These are phyloP conservation scores for Mrakiaceae sp. DNA, from an alignment of 1,284 basidiomycete genomes.

Conservation along the genomic window DNA sequence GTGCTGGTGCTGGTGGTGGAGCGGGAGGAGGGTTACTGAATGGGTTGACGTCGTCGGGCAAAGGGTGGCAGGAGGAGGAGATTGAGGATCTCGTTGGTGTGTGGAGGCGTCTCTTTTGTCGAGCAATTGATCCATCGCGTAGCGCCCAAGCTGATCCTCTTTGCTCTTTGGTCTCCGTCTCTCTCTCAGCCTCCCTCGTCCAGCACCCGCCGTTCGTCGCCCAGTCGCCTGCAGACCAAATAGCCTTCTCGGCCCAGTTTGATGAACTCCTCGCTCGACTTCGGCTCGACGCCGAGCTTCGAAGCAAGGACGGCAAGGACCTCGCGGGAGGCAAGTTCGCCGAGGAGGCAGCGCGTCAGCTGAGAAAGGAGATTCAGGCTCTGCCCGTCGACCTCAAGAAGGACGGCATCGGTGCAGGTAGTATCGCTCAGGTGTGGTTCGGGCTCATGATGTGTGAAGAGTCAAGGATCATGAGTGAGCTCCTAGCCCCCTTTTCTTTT, in stretches of 20 bases:
- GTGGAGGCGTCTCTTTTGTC: neutral
- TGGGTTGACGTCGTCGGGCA: neutral
- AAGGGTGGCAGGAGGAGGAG: neutral
- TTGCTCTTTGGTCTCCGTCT: neutral
- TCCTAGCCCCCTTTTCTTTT: neutral
- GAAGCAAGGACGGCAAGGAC: neutral
- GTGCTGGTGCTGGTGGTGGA: neutral
- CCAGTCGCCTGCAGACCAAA: conserved; percentile 7
- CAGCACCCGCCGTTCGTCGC: conserved; percentile 4
- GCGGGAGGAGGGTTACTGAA: neutral
- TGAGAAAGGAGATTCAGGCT: conserved; percentile 6
- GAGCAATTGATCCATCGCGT: neutral
- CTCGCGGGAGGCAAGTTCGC: neutral
- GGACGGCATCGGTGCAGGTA: neutral
- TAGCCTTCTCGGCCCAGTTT: neutral
- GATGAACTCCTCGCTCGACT: conserved; percentile 5
- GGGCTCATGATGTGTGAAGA: conserved; percentile 10
- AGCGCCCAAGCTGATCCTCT: neutral
- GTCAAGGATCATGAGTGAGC: conserved; percentile 5
- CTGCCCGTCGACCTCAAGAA: conserved; percentile 8
- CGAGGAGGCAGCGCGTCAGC: neutral
- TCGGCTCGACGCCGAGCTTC: neutral
- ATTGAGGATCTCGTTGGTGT: conserved; percentile 3
- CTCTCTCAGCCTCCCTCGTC: neutral
- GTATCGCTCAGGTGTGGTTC: conserved; percentile 12